Evolutionary conservation across 2,329 filamentous ascomycete species (phyloP).

Genomic region (Colletotrichum simmondsii): DNA sequence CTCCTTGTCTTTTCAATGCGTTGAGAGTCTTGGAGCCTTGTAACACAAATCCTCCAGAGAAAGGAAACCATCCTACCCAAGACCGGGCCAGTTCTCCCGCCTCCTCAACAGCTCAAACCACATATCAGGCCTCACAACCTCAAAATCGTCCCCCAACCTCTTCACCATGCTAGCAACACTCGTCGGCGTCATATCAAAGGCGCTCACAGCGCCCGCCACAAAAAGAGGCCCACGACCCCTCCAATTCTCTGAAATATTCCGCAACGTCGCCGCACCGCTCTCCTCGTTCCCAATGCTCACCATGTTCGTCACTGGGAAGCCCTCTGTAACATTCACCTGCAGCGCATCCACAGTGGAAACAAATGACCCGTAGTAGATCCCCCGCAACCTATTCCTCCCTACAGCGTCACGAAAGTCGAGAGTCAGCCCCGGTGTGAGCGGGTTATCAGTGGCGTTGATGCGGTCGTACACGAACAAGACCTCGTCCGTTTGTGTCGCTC

Average conservation of each 20-base stretch:
- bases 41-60: too few relatives aligned
- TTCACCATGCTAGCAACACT: conserved; percentile 11
- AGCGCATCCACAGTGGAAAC: conserved; percentile 8
- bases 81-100: too few relatives aligned
- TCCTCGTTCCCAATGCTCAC: conserved; percentile 11
- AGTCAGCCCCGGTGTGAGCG: background rate
- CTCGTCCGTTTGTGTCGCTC: background rate
- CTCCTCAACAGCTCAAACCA: conserved; percentile 20
- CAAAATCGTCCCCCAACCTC: conserved; percentile 5
- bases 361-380: conserved; percentile 9
- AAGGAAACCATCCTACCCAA: too few relatives aligned
- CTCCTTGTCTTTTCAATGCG: too few relatives aligned
- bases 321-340: background rate
- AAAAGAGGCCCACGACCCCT: conserved; percentile 8
- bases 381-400: conserved; percentile 5
- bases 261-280: conserved; percentile 7
- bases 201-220: conserved; percentile 3
- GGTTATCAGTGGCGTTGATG: conserved; percentile 7
- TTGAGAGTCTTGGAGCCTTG: too few relatives aligned
- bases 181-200: conserved; percentile 14
- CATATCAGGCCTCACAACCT: conserved; percentile 2
- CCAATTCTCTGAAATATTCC: conserved; percentile 6
- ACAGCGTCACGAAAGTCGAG: conserved; percentile 8
- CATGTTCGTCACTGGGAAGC: conserved; percentile 8
- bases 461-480: conserved; percentile 21